Base-by-base conservation (phyloP, 2,329 filamentous ascomycete genomes). In the Hymenoscyphus albidus region DNA sequence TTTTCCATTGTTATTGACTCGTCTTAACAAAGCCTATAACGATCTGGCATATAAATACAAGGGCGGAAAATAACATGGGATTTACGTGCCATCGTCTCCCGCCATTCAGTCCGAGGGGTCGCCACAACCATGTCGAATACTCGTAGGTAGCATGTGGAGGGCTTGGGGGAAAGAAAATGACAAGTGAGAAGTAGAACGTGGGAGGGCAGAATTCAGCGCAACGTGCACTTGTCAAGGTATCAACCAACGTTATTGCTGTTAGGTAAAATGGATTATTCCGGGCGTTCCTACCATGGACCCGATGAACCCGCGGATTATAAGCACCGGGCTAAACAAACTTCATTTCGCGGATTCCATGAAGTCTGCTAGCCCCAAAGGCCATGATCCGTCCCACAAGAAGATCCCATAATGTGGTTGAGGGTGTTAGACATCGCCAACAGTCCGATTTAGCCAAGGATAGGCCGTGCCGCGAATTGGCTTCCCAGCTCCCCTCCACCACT, bases 21-120 rank as follows among this genome's bases (percentile, higher is more conserved):
- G 38, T 38, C 5, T 32, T 10, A 42, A 16, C n/a, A 39, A 32
- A 38, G 18, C 35, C 18, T 16, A 35, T 32, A 18, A 10, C 27
- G 32, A 55, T 27, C 35, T 22, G 18, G 55, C 61, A 35, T 62
- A 58, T 58, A 39, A 55, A 57, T 31, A 40, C 56, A 48, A 62
- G 42, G 27, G 54, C 16, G 48, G 51, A 32, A 35, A 31, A 42
- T 31, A 32, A 35, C 32, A 62, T 48, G 60, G 48, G 51, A 22
- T 40, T 62, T 51, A 62, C 60, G 60, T 62, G 60, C 32, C 54
- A 35, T 35, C 5, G 32, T 16, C 16, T 18, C 27, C 27, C 27
- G 54, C 12, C 44, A 51, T 9, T 22, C n/a, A 51, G 5, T 51
- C n/a, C 22, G 6, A 18, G 44, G 44, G 9, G 18, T 10, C 22